Percentiles rank a stretch among this genome's conserved stretches.
These are phyloP conservation scores for Pisolithus sp. DNA, from an alignment of 768 basidiomycete species.

Conservation along the genomic window DNA sequence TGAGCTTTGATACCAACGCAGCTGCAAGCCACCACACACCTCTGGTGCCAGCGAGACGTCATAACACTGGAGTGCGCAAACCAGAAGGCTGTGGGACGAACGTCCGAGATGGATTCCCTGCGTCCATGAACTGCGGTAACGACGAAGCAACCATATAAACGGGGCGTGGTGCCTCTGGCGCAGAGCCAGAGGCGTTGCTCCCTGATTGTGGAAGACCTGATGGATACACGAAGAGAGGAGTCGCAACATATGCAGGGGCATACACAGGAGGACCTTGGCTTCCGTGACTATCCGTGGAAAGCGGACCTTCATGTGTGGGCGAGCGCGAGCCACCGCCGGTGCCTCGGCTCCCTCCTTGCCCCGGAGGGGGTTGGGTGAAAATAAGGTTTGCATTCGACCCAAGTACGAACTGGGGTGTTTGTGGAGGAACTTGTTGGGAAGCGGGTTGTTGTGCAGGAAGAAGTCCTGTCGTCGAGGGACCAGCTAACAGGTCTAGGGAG, in stretches of 20 bases:
- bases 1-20: background rate
- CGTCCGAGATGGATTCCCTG: slow-evolving; percentile 13
- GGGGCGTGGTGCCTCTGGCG: slow-evolving; percentile 18
- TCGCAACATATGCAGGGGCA: slow-evolving; percentile 25
- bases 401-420: slow-evolving; percentile 24
- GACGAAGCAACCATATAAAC: slow-evolving; percentile 26
- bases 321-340: slow-evolving; percentile 17
- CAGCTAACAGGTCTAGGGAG: slow-evolving; percentile 24
- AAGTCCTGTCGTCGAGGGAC: slow-evolving; percentile 27
- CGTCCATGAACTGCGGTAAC: slow-evolving; percentile 17
- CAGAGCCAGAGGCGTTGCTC: slow-evolving; percentile 10
- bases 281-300: slow-evolving; percentile 28
- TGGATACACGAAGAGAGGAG: slow-evolving; percentile 25
- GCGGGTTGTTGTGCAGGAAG: slow-evolving; percentile 14
- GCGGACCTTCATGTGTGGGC: slow-evolving; percentile 25
- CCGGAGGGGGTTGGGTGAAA: slow-evolving; percentile 17
- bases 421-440: slow-evolving; percentile 1
- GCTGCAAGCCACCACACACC: background rate
- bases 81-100: slow-evolving; percentile 24
- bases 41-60: background rate
- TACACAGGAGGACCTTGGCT: slow-evolving; percentile 19
- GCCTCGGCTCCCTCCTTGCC: slow-evolving; percentile 6
- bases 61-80: slow-evolving; percentile 14
- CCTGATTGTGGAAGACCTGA: slow-evolving; percentile 27
- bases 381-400: slow-evolving; percentile 26